A percentile compares a stretch with the other conserved stretches of the same genome.
Conservation (phyloP, 2,329 filamentous ascomycete genomes). For the Apiospora kogelbergensis region DNA sequence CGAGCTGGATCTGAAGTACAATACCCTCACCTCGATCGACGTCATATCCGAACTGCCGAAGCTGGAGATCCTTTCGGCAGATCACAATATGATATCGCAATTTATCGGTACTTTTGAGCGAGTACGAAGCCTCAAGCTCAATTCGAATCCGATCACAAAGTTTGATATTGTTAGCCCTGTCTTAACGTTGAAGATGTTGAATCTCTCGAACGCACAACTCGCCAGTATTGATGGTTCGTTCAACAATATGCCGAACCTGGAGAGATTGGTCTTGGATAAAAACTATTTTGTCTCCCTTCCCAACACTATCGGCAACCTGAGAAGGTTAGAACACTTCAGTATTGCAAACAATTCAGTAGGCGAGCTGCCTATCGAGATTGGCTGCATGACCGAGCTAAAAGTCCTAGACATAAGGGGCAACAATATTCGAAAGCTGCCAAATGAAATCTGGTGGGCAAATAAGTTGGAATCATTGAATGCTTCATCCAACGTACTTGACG, state of each 20-base stretch:
- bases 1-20: constrained; percentile 94
- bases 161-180: constrained; percentile 80
- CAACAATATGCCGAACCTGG: constrained; percentile 81
- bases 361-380: constrained; percentile 82
- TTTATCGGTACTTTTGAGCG: constrained; percentile 88
- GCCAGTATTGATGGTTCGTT: constrained; percentile 89
- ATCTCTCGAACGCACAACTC: constrained; percentile 87
- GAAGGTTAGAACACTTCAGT: constrained; percentile 85
- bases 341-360: constrained; percentile 89
- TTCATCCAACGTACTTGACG: constrained; percentile 89
- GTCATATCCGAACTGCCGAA: constrained; percentile 80
- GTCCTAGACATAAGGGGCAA: constrained; percentile 90
- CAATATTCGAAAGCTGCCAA: constrained; percentile 83
- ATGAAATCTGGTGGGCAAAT: constrained; percentile 94
- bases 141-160: constrained; percentile 92
- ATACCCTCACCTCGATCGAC: constrained; percentile 84
- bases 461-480: constrained; percentile 90
- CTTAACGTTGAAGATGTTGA: constrained; percentile 80
- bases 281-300: constrained; percentile 95
- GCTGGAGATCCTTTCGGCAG: constrained; percentile 83
- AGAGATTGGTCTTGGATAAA: constrained; percentile 85
- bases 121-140: constrained; percentile 81
- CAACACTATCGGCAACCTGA: constrained; percentile 78
- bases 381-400: constrained; percentile 79
- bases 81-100: constrained; percentile 89